Evolutionary conservation across 352 stramenopile species (phyloP), one percentile per base, ranked within the genome.

Genomic region (Phytophthora hibernalis): DNA sequence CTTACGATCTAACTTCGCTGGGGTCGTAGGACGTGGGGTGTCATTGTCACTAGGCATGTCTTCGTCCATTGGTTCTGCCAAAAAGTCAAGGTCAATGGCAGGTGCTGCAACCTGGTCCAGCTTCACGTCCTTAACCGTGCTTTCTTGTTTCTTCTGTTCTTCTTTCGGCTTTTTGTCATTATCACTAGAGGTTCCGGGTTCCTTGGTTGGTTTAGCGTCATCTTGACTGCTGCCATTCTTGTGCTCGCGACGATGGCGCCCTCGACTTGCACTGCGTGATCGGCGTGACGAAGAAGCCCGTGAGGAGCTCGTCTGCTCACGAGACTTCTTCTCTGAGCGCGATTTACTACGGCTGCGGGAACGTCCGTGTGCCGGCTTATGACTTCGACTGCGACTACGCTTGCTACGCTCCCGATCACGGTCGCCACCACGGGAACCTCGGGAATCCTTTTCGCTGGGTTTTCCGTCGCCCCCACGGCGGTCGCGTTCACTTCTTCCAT

Each of bases 21-120:
- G 53, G 31, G 55, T 63, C 13, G 59, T 38, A 30, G 64, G n/a
- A 9, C 52, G 16, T 18, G 64, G n/a, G 10, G 63, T 60, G 22
- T 73, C 82, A 40, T 71, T 84, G 11, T 83, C 81, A 61, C 77
- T 88, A 0, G 49, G 43, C 28, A 78, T 58, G 12, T 74, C 73
- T 21, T 92, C 83, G 35, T 93, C 80, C 54, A 74, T 58, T 9
- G 69, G 69, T 52, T 76, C 73, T 24, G 73, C 66, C 53, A 95
- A 59, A 60, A 95, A 95, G 64, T 92, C 87, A 57, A 95, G 75
- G 57, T 95, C 87, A 65, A 95, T 95, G 3, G 87, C 87, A 52
- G 87, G 87, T 20, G 87, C 87, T 22, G 85, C 84, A 18, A 95
- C 77, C 42, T 92, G 77, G 44, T 95, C 82, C 43, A 89, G 58